These are phyloP conservation scores for Naganishia friedmannii DNA, from an alignment of 768 basidiomycete genomes.

Conservation along the genomic window DNA sequence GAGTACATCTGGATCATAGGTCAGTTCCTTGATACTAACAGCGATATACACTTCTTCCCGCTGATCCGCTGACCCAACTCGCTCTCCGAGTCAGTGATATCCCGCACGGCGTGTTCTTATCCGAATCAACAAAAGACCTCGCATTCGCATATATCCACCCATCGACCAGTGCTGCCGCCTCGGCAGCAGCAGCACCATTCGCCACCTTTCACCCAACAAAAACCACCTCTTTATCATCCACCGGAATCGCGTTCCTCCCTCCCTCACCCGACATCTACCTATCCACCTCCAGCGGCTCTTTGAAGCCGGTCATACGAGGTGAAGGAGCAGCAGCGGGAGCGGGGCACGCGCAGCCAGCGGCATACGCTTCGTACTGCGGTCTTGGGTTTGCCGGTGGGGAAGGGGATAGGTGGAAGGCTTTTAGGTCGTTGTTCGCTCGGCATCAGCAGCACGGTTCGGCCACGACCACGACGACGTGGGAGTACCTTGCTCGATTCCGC, in stretches of 20 bases:
- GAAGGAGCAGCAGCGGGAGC: background rate
- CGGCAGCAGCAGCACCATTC: background rate
- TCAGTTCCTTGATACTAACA: background rate
- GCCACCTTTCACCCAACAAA: background rate
- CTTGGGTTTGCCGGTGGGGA: slow-evolving; percentile 11
- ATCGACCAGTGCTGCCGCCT: too few relatives aligned
- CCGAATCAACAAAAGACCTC: background rate
- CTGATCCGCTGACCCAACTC: too few relatives aligned
- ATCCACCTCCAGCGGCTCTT: background rate
- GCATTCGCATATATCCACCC: slow-evolving; percentile 13
- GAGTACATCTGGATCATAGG: background rate
- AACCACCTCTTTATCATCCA: background rate
- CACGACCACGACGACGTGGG: background rate
- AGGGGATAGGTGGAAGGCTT: slow-evolving; percentile 6
- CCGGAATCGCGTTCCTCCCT: background rate
- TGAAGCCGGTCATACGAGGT: background rate
- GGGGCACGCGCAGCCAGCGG: background rate
- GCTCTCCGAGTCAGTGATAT: background rate
- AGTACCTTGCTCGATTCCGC: background rate
- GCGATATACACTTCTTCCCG: background rate
- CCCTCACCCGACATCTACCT: background rate
- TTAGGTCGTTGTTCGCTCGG: slow-evolving; percentile 1
- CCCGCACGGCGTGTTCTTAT: slow-evolving; percentile 1
- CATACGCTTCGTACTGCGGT: slow-evolving; percentile 21
- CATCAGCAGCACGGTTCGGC: too few relatives aligned